Evolutionary conservation across 192 early-diverging fungal species (phyloP), one percentile per base, ranked within the genome.

Genomic region (Phycomyces blakesleeanus): DNA sequence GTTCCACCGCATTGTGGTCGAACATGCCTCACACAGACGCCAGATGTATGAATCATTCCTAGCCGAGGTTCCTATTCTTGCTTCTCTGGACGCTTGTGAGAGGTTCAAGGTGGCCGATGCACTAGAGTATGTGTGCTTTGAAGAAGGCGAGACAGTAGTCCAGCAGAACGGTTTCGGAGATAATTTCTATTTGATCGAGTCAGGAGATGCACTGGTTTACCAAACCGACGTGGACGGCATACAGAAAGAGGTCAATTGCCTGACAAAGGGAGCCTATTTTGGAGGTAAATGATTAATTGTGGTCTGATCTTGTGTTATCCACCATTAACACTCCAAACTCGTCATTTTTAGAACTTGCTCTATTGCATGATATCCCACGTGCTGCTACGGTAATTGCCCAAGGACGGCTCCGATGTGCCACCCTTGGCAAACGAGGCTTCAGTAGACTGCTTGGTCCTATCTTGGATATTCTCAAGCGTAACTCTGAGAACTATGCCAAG

Each of bases 351-450:
- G 96, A 98, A 78, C 84, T 98, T 47, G 95, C 95, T 3, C 76
- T 98, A 44, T 74, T 98, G 9, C 91, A 90, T 54, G 87, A 98
- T 69, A 87, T 91, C 67, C 95, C 94, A 21, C 82, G 96, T 60
- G 90, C 87, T 58, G 96, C 93, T 11, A 94, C 93, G 56, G 90
- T 98, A 21, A 71, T 78, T 12, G 90, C 96, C 18, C 83, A 86
- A 51, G 92, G 95, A 26, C 82, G 85, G 57, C 81, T 96, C 66
- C 97, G 97, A 84, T 93, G 92, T 71, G 96, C 95, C 3, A 92
- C 91, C n/a, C 81, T 98, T 59, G 94, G 91, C 61, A 95, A 95
- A 73, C 90, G 93, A 66, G 92, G 94, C 10, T 98, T 98, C 76
- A 90, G 90, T 51, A 84, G 96, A n/a, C 78, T 98, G 52, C 82